phyloP scores from a whole-genome alignment of 2,329 filamentous ascomycete species.

The Meredithiella fracta region DNA sequence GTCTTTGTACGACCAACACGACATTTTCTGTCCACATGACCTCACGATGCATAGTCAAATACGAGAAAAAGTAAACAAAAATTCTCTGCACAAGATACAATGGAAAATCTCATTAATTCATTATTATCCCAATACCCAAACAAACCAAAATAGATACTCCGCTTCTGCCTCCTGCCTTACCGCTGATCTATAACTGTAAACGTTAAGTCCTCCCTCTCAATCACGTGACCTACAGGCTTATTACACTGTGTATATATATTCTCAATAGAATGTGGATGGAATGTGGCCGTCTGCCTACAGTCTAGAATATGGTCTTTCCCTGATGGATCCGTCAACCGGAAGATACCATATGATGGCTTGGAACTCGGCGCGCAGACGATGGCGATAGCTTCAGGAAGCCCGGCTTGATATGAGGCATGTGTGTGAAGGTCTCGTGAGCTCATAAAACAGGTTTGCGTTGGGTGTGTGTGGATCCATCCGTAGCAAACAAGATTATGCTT shows the following conservation, averaged over 20 bases:
- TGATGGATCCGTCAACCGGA: conserved; percentile 82
- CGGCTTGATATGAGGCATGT: conserved; percentile 83
- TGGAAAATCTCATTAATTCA: no score
- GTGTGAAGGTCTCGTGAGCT: conserved; percentile 88
- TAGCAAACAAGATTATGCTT: conserved; percentile 67
- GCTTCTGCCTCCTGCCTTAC: conserved; percentile 12
- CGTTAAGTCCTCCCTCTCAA: conserved; percentile 49
- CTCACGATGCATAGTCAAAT: no score
- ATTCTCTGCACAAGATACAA: no score
- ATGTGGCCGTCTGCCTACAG: conserved; percentile 63
- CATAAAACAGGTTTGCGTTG: conserved; percentile 95
- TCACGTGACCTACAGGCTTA: conserved; percentile 50
- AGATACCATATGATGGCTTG: conserved; percentile 71
- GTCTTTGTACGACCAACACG: neutral
- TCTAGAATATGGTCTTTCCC: conserved; percentile 71
- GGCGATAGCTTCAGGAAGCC: conserved; percentile 90
- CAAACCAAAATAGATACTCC: neutral
- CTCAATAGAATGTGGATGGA: conserved; percentile 54
- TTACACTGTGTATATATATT: conserved; percentile 66
- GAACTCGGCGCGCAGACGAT: conserved; percentile 88
- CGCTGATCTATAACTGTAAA: conserved; percentile 40
- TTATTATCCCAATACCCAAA: no score
- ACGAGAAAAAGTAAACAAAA: no score
- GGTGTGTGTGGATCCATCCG: conserved; percentile 97
- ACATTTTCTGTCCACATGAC: no score